Conservation (phyloP, 1,284 basidiomycete species). For the Sanguinoderma infundibulare region DNA sequence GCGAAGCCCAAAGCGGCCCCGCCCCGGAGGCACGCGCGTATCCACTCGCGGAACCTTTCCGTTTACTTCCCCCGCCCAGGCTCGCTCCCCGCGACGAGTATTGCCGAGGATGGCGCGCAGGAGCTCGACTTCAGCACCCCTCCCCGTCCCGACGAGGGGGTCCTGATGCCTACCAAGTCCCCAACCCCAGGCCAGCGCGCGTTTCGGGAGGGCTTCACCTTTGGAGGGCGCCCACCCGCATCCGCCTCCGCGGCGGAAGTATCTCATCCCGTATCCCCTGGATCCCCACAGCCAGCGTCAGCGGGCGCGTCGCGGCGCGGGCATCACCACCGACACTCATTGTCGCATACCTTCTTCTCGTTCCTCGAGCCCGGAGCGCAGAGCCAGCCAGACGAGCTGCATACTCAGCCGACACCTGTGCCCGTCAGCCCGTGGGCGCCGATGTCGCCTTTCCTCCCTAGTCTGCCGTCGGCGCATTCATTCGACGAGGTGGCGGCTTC, state of each 20-base stretch:
- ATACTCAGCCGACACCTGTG: constrained; percentile 53
- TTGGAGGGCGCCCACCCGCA: constrained; percentile 53
- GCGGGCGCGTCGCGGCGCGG: constrained; percentile 60
- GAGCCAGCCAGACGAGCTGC: constrained; percentile 36
- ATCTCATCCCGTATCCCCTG: constrained; percentile 29
- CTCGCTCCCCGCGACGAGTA: constrained; percentile 57
- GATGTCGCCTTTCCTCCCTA: constrained; percentile 43
- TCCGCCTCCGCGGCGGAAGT: constrained; percentile 27
- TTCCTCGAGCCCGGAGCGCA: constrained; percentile 43
- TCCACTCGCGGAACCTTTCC: constrained; percentile 91
- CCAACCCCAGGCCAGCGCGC: constrained; percentile 37
- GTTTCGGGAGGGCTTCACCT: constrained; percentile 68
- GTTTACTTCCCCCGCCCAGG: constrained; percentile 90
- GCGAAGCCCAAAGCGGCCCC: constrained; percentile 33
- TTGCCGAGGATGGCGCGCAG: constrained; percentile 68
- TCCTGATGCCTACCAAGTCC: constrained; percentile 50
- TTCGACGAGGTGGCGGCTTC: constrained; percentile 9
- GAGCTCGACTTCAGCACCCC: constrained; percentile 51
- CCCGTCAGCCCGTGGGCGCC: constrained; percentile 62
- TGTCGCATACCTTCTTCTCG: constrained; percentile 93
- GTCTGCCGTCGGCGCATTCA: constrained; percentile 14
- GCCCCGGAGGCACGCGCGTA: constrained; percentile 64
- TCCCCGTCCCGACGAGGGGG: constrained; percentile 48
- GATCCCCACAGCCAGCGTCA: constrained; percentile 26
- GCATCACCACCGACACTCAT: constrained; percentile 92